These are phyloP conservation scores for Brettanomyces nanus DNA, from an alignment of 805 yeast genomes.

Conservation along the genomic window DNA sequence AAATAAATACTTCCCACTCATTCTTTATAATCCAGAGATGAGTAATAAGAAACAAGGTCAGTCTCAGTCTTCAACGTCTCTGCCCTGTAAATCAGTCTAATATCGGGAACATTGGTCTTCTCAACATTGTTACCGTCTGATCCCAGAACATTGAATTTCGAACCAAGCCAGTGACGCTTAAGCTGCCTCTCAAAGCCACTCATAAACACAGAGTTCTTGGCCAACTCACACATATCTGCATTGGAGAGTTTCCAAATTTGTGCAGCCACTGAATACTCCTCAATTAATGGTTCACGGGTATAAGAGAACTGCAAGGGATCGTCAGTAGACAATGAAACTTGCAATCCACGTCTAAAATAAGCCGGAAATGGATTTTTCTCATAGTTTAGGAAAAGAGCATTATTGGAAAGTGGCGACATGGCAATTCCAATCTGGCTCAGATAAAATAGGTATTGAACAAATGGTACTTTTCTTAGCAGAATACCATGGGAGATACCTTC, in stretches of 20 bases:
- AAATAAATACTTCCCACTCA: no score
- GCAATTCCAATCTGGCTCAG: slow-evolving; percentile 95
- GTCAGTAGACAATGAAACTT: slow-evolving; percentile 91
- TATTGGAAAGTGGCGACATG: slow-evolving; percentile 96
- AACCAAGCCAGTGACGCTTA: slow-evolving; percentile 91
- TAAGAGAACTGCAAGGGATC: slow-evolving; percentile 97
- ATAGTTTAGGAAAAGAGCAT: slow-evolving; percentile 90
- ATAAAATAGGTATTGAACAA: slow-evolving; percentile 86
- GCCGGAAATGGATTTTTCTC: slow-evolving; percentile 94
- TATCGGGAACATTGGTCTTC: slow-evolving; percentile 90
- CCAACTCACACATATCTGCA: slow-evolving; percentile 97
- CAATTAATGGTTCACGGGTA: slow-evolving; percentile 94
- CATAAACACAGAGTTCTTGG: slow-evolving; percentile 85
- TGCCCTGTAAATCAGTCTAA: slow-evolving; percentile 73
- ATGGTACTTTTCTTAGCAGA: slow-evolving; percentile 84
- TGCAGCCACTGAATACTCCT: slow-evolving; percentile 97
- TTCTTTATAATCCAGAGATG: no score
- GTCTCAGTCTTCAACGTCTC: slow-evolving; percentile 71
- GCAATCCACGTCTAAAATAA: slow-evolving; percentile 88
- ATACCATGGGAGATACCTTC: slow-evolving; percentile 97
- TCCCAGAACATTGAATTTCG: slow-evolving; percentile 47
- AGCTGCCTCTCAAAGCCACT: slow-evolving; percentile 87
- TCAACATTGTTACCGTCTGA: slow-evolving; percentile 82
- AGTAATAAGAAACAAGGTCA: slow-evolving; percentile 57
- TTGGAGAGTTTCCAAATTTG: slow-evolving; percentile 91